Base-by-base conservation (phyloP, 805 yeast genomes). In the Candida quercuum region DNA sequence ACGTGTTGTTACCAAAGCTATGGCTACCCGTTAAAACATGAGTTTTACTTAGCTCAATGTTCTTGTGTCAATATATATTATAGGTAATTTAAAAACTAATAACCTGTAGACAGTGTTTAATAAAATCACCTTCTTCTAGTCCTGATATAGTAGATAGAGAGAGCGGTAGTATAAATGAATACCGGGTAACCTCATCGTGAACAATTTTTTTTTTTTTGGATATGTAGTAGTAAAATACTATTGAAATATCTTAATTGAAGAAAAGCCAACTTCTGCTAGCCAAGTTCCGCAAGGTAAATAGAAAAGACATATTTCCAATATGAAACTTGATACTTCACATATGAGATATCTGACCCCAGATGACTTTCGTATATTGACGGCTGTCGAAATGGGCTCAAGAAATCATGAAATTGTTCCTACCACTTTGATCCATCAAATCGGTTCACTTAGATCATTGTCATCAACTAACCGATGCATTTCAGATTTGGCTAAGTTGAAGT, bases 1-100 rank as follows among this genome's bases (percentile, higher is more conserved):
- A 88, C 86, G 99, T 74, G 96, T 91, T 65, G 97, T 91, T 69
- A 91, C 96, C 79, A 91, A 88, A 80, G 97, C 97, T 70, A 86
- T 89, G 88, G 85, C 96, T 60, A 78, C 96, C 71, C 96, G 96
- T 80, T 85, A 83, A 81, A 72, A 45, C 61, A 29, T 16, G 27
- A 28, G 25, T 19, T 17, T 9, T 23, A 19, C 20, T 5, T 20
- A 20, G 25, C 25, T 21, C n/a, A 24, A 30, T 9, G 5, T 27
- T 13, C 19, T 34, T 23, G 5, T 8, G 18, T 30, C 17, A 7
- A 22, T 5, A 32, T 32, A 32, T 13, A 32, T 23, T 20, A 32
- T 10, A 25, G 22, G 26, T n/a, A 33, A 27, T 35, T 20, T n/a
- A 29, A 20, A 9, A n/a, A n/a, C n/a, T n/a, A n/a, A n/a, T n/a